Percentiles rank a stretch among this genome's conserved stretches.
Conservation (phyloP, 495 filamentous ascomycete genomes). For the Neurospora sp. region DNA sequence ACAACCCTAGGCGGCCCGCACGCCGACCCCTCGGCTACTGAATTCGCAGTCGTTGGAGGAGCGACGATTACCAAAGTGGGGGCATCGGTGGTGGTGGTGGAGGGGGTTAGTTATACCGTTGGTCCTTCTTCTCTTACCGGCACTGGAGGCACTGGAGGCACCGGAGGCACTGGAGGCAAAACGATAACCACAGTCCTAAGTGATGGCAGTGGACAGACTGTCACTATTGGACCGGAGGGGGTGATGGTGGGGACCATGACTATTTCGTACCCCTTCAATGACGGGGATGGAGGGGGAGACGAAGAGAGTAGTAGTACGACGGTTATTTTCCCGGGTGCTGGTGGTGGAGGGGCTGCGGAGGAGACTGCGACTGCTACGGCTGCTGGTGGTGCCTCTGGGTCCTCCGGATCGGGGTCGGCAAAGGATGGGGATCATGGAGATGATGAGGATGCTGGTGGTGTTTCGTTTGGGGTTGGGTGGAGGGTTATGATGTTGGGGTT, state of each 20-base stretch:
- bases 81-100: conserved; percentile 38
- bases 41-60: conserved; percentile 36
- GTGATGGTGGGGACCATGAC: conserved; percentile 34
- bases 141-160: conserved; percentile 10
- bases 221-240: conserved; percentile 38
- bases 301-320: background rate
- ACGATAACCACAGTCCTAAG: conserved; percentile 32
- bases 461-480: background rate
- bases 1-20: conserved; percentile 31
- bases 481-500: background rate
- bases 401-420: background rate
- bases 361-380: background rate
- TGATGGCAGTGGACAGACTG: conserved; percentile 31
- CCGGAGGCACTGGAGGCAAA: conserved; percentile 7
- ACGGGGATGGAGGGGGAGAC: background rate
- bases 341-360: background rate
- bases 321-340: background rate
- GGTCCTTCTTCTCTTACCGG: conserved; percentile 6
- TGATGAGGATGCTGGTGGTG: background rate
- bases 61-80: conserved; percentile 38
- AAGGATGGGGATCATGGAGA: background rate
- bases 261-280: conserved; percentile 28
- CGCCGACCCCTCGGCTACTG: conserved; percentile 23
- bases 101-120: conserved; percentile 34
- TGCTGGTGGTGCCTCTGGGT: too few species aligned